These are phyloP conservation scores for Coriaria nepalensis DNA, from an alignment of 306 rosid genomes.

Conservation along the genomic window DNA sequence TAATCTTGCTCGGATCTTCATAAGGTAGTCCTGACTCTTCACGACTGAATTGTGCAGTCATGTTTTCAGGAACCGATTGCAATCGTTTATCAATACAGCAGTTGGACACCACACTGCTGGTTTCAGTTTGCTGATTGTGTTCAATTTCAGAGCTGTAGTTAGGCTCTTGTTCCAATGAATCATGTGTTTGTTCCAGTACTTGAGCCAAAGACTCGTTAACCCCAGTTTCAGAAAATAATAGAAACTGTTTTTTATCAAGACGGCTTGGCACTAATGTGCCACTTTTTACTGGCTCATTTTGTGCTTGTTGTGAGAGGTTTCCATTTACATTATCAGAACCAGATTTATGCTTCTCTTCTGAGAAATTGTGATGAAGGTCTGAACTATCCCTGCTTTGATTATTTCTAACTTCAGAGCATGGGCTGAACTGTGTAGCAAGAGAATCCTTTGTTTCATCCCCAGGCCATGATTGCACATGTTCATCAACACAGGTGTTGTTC, in stretches of 20 bases:
- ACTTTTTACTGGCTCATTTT: neutral
- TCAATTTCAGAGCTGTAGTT: conserved; percentile 1
- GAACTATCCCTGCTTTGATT: neutral
- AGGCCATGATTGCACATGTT: neutral
- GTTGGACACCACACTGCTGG: conserved; percentile 1
- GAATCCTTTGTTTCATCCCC: neutral
- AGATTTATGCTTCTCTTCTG: conserved; percentile 18
- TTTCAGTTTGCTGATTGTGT: conserved; percentile 1
- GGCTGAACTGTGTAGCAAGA: neutral
- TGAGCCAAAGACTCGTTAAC: neutral
- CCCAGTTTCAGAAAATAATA: neutral
- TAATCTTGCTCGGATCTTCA: conserved; percentile 1
- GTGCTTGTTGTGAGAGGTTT: conserved; percentile 2
- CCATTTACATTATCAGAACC: conserved; percentile 19
- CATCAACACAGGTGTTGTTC: conserved; percentile 2
- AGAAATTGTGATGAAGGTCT: neutral
- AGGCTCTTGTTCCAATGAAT: conserved; percentile 3
- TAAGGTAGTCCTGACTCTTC: conserved; percentile 4
- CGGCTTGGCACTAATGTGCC: neutral
- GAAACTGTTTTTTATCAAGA: neutral
- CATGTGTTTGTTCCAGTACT: conserved; percentile 9
- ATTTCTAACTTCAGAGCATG: neutral
- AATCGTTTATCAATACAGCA: conserved; percentile 1
- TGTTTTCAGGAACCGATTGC: conserved; percentile 1
- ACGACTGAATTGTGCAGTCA: neutral